Evolutionary conservation across 768 basidiomycete species (phyloP), one percentile per base, ranked within the genome.

Genomic region (Multifurca ochricompacta): DNA sequence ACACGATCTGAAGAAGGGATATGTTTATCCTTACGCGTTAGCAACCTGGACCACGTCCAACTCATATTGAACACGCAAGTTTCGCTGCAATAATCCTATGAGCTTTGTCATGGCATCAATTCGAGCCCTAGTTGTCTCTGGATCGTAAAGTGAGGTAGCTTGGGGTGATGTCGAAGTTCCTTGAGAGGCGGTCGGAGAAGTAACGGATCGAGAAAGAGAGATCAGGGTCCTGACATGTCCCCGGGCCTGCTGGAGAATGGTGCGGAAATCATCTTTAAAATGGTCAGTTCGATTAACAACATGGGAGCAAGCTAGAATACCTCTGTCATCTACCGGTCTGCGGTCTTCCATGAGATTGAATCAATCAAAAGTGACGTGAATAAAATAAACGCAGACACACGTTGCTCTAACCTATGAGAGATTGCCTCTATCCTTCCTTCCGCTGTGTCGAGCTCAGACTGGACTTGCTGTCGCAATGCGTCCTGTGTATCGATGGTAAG

Each of bases 11-110:
- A n/a, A 45, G 10, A 28, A 34, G 32, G 50, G 28, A 23, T 55
- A 36, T 59, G 18, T 19, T n/a, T 34, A 9, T 70, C n/a, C 91
- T 66, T 62, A 95, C 93, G 79, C 81, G 63, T 81, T 73, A n/a
- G 91, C 70, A 18, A 93, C 69, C 37, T 92, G 86, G 0, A 73
- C 68, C 6, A 88, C 69, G 44, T 81, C 77, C 21, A 93, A 62
- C 63, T 92, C 86, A 63, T 85, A 89, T 46, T 84, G 77, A 19
- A 96, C 84, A 13, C 87, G 78, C 40, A 87, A 65, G 61, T 84
- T 83, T 21, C 82, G 77, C 61, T 83, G 83, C 2, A 94, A 69
- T 19, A 85, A 76, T 36, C 71, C 72, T 23, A 83, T 82, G 4
- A 94, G 68, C 58, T 77, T 78, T 4, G 75, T 73, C 78, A 91